phyloP scores from a whole-genome alignment of 2,329 filamentous ascomycete genomes.

The Stachybotrys chartarum region DNA sequence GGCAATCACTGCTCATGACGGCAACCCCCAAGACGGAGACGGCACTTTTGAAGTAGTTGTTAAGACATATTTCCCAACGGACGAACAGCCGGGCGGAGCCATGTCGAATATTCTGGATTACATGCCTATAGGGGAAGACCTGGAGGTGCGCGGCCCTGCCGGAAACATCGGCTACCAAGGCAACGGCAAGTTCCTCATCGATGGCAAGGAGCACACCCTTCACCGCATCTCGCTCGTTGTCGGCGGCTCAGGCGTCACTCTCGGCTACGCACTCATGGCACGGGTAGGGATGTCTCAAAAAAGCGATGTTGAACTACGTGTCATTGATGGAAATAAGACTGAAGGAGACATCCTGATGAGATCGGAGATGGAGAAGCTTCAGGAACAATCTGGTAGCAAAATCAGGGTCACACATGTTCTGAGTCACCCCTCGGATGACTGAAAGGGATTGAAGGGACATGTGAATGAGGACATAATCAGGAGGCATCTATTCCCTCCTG shows the following conservation, averaged over 20 bases:
- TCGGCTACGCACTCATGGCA: conserved; percentile 41
- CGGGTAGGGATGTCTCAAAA: conserved; percentile 25
- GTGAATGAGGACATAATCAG: conserved; percentile 33
- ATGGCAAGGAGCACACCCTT: conserved; percentile 31
- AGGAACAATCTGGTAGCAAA: conserved; percentile 19
- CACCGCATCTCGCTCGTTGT: conserved; percentile 38
- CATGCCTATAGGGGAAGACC: conserved; percentile 37
- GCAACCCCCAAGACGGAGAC: conserved; percentile 20
- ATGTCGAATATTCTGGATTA: conserved; percentile 45
- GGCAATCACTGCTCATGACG: too few species aligned
- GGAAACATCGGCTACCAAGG: conserved; percentile 43
- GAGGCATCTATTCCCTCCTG: conserved; percentile 32
- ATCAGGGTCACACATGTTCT: conserved; percentile 39
- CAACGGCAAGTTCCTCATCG: conserved; percentile 36
- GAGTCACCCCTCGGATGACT: conserved; percentile 32
- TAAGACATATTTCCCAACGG: conserved; percentile 43
- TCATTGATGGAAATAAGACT: conserved; percentile 40
- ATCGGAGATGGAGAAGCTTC: conserved; percentile 31
- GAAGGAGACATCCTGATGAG: conserved; percentile 39
- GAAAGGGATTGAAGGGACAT: conserved; percentile 37
- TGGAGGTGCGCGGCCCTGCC: conserved; percentile 44
- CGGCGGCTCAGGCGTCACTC: conserved; percentile 43
- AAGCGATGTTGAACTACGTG: conserved; percentile 29
- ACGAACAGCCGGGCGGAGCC: conserved; percentile 42
- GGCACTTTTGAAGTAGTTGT: conserved; percentile 41